Evolutionary conservation across 768 basidiomycete genomes (phyloP).

Genomic region (Agaricus sinodeliciosus): DNA sequence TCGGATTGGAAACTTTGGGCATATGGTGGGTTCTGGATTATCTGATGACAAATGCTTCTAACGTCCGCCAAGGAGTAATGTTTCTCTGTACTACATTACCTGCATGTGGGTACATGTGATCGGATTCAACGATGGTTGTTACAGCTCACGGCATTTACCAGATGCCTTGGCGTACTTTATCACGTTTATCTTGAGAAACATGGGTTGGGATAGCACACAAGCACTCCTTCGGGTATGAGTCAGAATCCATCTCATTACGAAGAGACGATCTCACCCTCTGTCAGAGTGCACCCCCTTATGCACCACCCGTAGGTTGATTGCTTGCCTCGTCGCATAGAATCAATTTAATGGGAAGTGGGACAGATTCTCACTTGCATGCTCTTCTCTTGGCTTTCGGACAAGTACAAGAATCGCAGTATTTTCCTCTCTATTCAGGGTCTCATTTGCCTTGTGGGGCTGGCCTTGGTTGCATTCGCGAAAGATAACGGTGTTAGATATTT

Average conservation of each 20-base stretch:
- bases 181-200: slow-evolving; percentile 37
- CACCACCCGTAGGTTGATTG: slow-evolving; percentile 28
- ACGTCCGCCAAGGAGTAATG: slow-evolving; percentile 27
- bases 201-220: slow-evolving; percentile 33
- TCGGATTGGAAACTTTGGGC: slow-evolving; percentile 42
- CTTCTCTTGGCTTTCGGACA: slow-evolving; percentile 42
- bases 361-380: slow-evolving; percentile 33
- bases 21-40: slow-evolving; percentile 25
- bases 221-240: slow-evolving; percentile 36
- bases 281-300: slow-evolving; percentile 41
- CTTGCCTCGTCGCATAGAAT: neutral
- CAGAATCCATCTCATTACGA: neutral
- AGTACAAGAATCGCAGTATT: slow-evolving; percentile 31
- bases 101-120: slow-evolving; percentile 23
- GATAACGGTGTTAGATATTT: slow-evolving; percentile 34
- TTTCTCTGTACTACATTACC: slow-evolving; percentile 39
- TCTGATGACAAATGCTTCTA: neutral
- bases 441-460: slow-evolving; percentile 32
- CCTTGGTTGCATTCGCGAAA: slow-evolving; percentile 31
- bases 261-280: neutral
- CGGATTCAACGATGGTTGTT: neutral
- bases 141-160: slow-evolving; percentile 11
- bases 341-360: neutral
- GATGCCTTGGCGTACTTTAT: slow-evolving; percentile 41
- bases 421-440: slow-evolving; percentile 33